Percentiles rank a stretch among this genome's conserved stretches.
Conservation (phyloP, 73 alveolate species). For the Paramecium sonneborni region DNA sequence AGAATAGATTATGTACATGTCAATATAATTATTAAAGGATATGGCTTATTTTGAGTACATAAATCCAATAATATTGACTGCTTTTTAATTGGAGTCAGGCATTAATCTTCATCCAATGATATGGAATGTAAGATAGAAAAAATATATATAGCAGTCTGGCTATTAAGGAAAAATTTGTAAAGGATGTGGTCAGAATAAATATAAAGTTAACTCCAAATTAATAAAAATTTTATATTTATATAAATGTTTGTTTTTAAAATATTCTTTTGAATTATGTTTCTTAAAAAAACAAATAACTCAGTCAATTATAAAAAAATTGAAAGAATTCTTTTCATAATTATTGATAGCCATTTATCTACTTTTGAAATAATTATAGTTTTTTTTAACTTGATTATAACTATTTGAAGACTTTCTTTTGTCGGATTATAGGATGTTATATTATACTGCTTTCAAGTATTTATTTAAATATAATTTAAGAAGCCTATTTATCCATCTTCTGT, state of each 20-base stretch:
- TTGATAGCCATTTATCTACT: constrained; percentile 7
- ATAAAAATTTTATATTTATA: neutral
- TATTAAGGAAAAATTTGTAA: neutral
- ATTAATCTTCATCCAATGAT: neutral
- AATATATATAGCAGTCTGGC: neutral
- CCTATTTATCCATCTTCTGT: neutral
- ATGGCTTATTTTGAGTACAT: neutral
- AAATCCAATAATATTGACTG: neutral
- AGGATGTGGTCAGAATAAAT: neutral
- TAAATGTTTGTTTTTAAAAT: neutral
- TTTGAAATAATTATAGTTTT: neutral
- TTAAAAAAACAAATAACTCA: neutral
- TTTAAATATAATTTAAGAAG: constrained; percentile 55
- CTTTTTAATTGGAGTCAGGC: neutral
- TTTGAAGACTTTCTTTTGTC: constrained; percentile 36
- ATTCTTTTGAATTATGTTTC: neutral
- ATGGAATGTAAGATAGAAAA: neutral
- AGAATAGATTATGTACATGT: neutral
- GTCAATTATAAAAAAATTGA: constrained; percentile 51
- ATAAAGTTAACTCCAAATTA: neutral
- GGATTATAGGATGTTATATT: constrained; percentile 55
- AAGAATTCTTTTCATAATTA: neutral
- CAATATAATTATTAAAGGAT: neutral
- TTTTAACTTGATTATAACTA: constrained; percentile 46
- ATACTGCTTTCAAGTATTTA: constrained; percentile 81